A percentile compares a stretch with the other conserved stretches of the same genome.
Evolutionary conservation across 2,329 filamentous ascomycete genomes (phyloP).

Genomic region (Aaosphaeria arxii): DNA sequence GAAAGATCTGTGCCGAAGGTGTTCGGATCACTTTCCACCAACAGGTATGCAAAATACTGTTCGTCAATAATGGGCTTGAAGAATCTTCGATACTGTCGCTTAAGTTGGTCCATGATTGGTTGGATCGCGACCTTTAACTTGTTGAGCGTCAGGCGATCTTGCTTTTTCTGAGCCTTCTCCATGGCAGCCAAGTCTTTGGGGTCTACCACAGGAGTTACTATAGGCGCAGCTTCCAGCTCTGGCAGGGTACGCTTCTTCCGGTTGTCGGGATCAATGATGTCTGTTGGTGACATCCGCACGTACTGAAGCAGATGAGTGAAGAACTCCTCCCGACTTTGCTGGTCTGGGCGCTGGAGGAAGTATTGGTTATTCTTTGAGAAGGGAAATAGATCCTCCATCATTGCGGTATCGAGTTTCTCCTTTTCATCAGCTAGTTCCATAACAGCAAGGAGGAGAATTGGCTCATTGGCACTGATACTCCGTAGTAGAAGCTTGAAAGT

Average conservation of each 20-base stretch:
- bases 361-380: conserved; percentile 78
- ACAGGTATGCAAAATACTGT: conserved; percentile 72
- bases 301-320: conserved; percentile 74
- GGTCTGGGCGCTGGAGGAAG: conserved; percentile 64
- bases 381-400: conserved; percentile 79
- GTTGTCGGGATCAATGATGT: conserved; percentile 83
- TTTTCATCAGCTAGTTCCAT: conserved; percentile 67
- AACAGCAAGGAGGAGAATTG: conserved; percentile 83
- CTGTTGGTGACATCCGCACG: conserved; percentile 72
- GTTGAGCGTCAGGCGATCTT: conserved; percentile 81
- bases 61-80: conserved; percentile 72
- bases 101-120: conserved; percentile 96
- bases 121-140: conserved; percentile 84
- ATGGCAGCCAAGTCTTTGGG: conserved; percentile 69
- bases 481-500: conserved; percentile 81
- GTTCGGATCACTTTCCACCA: conserved; percentile 76
- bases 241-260: conserved; percentile 85
- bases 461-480: conserved; percentile 84
- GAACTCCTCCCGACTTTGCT: conserved; percentile 71
- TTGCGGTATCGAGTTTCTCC: conserved; percentile 51
- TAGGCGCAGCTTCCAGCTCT: conserved; percentile 67
- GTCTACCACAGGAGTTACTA: conserved; percentile 52
- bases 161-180: conserved; percentile 73
- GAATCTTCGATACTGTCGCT: conserved; percentile 85
- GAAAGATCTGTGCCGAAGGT: conserved; percentile 59